phyloP scores from a whole-genome alignment of 306 rosid genomes.

The Acacia confusa region DNA sequence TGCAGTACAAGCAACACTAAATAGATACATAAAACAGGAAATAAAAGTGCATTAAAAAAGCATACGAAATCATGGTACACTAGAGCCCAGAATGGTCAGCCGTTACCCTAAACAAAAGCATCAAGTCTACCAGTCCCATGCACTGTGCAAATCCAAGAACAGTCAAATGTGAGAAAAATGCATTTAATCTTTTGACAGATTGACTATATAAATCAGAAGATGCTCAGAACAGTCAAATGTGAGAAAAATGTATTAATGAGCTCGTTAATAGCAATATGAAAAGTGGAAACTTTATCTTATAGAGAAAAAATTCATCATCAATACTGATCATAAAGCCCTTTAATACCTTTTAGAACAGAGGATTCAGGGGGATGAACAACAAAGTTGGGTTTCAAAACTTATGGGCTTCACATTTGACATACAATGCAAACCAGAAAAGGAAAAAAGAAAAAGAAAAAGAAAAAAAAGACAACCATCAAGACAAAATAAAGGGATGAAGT shows the following conservation, averaged over 20 bases:
- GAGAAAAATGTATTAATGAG: neutral
- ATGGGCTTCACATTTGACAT: neutral
- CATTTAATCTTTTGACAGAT: neutral
- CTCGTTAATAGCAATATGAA: neutral
- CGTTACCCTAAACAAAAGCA: neutral
- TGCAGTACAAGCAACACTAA: neutral
- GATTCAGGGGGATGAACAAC: neutral
- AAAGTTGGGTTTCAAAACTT: neutral
- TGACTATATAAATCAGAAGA: neutral
- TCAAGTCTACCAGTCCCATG: neutral
- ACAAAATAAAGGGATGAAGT: neutral
- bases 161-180: neutral
- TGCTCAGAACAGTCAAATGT: neutral
- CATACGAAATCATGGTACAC: neutral
- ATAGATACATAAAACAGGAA: neutral
- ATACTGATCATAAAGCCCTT: neutral
- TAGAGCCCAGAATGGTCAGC: neutral
- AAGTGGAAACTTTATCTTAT: neutral
- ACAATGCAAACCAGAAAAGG: neutral
- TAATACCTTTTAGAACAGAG: neutral
- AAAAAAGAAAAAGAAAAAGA: neutral
- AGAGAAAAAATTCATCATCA: neutral
- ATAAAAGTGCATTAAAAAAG: neutral
- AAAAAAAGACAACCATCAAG: neutral
- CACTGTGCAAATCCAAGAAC: constrained; percentile 6